phyloP scores from a whole-genome alignment of 2,329 filamentous ascomycete genomes.

The Fusarium mundagurra region DNA sequence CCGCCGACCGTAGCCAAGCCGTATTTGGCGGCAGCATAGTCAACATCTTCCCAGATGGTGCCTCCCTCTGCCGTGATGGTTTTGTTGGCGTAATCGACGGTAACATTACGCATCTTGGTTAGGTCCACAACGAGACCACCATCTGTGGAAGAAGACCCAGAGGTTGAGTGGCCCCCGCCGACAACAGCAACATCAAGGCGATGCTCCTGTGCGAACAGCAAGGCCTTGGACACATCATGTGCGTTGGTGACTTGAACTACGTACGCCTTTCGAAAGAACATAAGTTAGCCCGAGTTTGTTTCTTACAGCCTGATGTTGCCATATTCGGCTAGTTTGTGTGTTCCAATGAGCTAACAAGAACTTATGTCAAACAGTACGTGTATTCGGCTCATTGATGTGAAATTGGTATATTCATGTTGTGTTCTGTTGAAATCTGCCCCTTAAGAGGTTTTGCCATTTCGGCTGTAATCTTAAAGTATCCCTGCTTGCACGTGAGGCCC shows the following conservation, averaged over 20 bases:
- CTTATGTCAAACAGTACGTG: too few relatives aligned
- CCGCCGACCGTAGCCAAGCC: neutral
- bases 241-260: neutral
- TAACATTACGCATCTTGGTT: neutral
- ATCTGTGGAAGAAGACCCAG: neutral
- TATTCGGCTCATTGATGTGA: too few relatives aligned
- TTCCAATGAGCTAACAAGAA: too few relatives aligned
- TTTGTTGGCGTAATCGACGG: neutral
- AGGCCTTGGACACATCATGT: neutral
- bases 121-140: neutral
- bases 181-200: neutral
- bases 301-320: neutral
- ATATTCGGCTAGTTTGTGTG: neutral
- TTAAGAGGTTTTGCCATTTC: too few relatives aligned
- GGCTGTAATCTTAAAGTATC: too few relatives aligned
- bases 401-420: too few relatives aligned
- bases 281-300: neutral
- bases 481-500: too few relatives aligned
- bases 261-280: neutral
- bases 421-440: too few relatives aligned
- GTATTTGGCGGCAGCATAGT: neutral
- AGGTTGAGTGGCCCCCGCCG: neutral
- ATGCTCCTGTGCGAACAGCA: neutral
- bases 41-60: neutral
- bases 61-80: neutral